These are phyloP conservation scores for Fusarium virguliforme DNA, from an alignment of 2,329 filamentous ascomycete species.

Conservation along the genomic window DNA sequence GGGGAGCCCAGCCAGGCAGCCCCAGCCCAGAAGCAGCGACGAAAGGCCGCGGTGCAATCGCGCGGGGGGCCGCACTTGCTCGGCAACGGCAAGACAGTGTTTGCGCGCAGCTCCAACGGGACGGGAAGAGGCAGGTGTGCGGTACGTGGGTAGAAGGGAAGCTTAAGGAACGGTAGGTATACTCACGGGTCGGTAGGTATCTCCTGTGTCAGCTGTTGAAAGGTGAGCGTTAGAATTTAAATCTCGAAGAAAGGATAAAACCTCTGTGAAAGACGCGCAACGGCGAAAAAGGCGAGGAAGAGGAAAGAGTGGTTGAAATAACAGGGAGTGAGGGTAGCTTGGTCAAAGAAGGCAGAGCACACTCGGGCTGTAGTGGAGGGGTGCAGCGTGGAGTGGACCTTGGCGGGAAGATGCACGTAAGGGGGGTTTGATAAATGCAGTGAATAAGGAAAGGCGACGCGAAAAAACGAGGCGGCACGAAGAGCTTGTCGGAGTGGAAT, in stretches of 20 bases:
- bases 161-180: slow-evolving; percentile 36
- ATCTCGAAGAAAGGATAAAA: slow-evolving; percentile 45
- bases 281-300: slow-evolving; percentile 48
- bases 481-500: slow-evolving; percentile 52
- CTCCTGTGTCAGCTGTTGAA: slow-evolving; percentile 71
- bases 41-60: slow-evolving; percentile 37
- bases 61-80: slow-evolving; percentile 46
- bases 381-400: slow-evolving; percentile 61
- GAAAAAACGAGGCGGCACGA: slow-evolving; percentile 52
- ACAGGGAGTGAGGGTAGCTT: slow-evolving; percentile 53
- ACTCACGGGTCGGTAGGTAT: slow-evolving; percentile 75
- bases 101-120: slow-evolving; percentile 37
- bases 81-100: slow-evolving; percentile 17
- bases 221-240: slow-evolving; percentile 56
- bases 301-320: slow-evolving; percentile 54
- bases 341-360: slow-evolving; percentile 43
- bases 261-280: slow-evolving; percentile 48
- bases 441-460: slow-evolving; percentile 54
- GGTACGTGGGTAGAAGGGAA: slow-evolving; percentile 16
- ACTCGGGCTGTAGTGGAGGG: slow-evolving; percentile 54
- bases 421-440: slow-evolving; percentile 58
- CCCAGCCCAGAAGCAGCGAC: slow-evolving; percentile 27
- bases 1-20: slow-evolving; percentile 34
- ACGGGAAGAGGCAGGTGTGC: slow-evolving; percentile 21
- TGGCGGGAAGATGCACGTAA: slow-evolving; percentile 64